phyloP scores from a whole-genome alignment of 345 rosid species.

The Linum usitatissimum region DNA sequence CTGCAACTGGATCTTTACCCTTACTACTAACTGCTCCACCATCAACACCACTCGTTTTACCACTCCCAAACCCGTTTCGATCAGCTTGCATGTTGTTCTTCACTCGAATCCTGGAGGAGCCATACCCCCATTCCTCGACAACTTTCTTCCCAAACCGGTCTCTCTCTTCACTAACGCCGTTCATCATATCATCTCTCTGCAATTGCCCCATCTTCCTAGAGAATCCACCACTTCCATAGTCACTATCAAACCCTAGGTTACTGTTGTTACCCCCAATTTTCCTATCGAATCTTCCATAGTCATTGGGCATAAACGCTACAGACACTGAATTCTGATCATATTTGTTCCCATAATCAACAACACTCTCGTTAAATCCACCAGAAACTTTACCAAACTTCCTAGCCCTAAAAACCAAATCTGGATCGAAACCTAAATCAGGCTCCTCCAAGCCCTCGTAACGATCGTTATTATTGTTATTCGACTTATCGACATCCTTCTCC shows the following conservation, averaged over 20 bases:
- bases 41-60: constrained; percentile 12
- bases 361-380: constrained; percentile 25
- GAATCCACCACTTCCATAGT: constrained; percentile 25
- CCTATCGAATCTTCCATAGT: constrained; percentile 12
- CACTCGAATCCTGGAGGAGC: background rate
- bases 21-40: constrained; percentile 20
- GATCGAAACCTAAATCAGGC: background rate
- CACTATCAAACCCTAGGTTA: constrained; percentile 5
- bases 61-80: background rate
- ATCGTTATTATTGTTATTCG: constrained; percentile 10
- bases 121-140: background rate
- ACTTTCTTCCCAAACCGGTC: constrained; percentile 14
- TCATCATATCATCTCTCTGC: background rate
- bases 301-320: constrained; percentile 11
- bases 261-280: constrained; percentile 5
- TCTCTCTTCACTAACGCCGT: background rate
- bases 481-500: background rate
- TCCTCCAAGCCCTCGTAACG: constrained; percentile 22
- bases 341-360: constrained; percentile 22
- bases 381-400: constrained; percentile 21
- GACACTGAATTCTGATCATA: constrained; percentile 16
- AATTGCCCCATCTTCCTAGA: constrained; percentile 20
- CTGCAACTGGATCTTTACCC: constrained; percentile 35
- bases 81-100: background rate
- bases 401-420: constrained; percentile 20